phyloP scores from a whole-genome alignment of 2,329 filamentous ascomycete genomes.

The Rutstroemia sp. region DNA sequence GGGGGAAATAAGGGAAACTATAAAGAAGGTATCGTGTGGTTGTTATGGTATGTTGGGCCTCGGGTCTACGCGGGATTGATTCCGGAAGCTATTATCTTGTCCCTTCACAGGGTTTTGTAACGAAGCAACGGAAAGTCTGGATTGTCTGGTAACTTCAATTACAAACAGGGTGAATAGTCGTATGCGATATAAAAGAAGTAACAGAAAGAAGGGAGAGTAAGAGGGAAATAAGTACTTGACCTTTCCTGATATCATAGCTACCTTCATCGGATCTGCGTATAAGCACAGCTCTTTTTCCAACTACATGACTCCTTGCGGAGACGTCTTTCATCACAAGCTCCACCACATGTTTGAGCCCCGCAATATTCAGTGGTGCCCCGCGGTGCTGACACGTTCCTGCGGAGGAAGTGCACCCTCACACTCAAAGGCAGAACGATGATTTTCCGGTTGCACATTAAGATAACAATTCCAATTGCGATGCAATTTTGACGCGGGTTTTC shows the following conservation, averaged over 20 bases:
- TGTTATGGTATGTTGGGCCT: constrained; percentile 18
- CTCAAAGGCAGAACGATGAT: constrained; percentile 17
- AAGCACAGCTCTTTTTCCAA: neutral
- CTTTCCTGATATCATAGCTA: neutral
- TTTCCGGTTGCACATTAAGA: constrained; percentile 14
- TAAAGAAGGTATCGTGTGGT: neutral
- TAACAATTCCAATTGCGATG: no score
- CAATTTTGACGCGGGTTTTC: no score
- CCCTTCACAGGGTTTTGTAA: neutral
- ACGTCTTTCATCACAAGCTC: constrained; percentile 1
- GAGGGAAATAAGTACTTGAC: neutral
- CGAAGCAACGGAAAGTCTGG: neutral
- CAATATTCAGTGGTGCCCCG: neutral
- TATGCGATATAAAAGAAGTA: neutral
- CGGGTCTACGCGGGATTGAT: constrained; percentile 22
- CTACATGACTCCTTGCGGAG: neutral
- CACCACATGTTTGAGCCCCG: neutral
- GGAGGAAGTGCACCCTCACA: constrained; percentile 8
- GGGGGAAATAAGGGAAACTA: neutral
- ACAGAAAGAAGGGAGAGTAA: neutral
- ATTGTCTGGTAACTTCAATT: neutral
- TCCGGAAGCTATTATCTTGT: constrained; percentile 10
- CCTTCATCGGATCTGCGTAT: neutral
- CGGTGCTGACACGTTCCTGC: constrained; percentile 10
- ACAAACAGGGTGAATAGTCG: neutral